A percentile compares a stretch with the other conserved stretches of the same genome.
These are phyloP conservation scores for Plasmodium yoelii DNA, from an alignment of 169 alveolate genomes.

Conservation along the genomic window DNA sequence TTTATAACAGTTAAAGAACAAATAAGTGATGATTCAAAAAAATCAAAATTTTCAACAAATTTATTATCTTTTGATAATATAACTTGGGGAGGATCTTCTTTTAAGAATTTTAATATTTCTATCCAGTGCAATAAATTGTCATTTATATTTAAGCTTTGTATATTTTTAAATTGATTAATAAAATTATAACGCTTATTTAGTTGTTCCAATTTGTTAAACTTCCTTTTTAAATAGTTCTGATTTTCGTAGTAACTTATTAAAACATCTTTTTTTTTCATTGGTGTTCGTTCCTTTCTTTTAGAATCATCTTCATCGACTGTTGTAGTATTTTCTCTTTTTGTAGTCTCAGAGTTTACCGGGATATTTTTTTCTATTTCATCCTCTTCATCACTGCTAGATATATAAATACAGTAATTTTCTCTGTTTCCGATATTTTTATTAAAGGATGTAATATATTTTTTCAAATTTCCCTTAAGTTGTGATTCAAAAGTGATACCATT, in stretches of 20 bases:
- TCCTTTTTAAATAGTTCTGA: conserved; percentile 1
- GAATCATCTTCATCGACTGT: too few species aligned
- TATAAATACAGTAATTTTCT: conserved; percentile 35
- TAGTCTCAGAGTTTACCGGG: too few species aligned
- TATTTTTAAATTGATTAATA: conserved; percentile 39
- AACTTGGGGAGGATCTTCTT: conserved; percentile 39
- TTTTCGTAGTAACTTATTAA: too few species aligned
- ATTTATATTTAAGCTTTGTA: conserved; percentile 25
- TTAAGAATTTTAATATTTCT: conserved; percentile 47
- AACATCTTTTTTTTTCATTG: too few species aligned
- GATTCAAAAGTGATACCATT: too few species aligned
- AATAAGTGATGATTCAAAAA: conserved; percentile 64
- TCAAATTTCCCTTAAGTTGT: background rate
- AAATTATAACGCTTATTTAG: conserved; percentile 45
- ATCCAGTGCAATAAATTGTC: conserved; percentile 61
- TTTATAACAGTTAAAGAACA: conserved; percentile 55
- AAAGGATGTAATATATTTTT: conserved; percentile 9
- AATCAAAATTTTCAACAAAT: conserved; percentile 10
- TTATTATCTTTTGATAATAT: conserved; percentile 15
- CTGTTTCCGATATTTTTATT: background rate
- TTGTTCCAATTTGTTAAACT: conserved; percentile 22
- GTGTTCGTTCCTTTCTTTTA: too few species aligned
- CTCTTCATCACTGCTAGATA: conserved; percentile 75
- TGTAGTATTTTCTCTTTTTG: too few species aligned
- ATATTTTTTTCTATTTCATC: conserved; percentile 3